These are phyloP conservation scores for Ustilaginoidea virens DNA, from an alignment of 2,329 filamentous ascomycete genomes.

Conservation along the genomic window DNA sequence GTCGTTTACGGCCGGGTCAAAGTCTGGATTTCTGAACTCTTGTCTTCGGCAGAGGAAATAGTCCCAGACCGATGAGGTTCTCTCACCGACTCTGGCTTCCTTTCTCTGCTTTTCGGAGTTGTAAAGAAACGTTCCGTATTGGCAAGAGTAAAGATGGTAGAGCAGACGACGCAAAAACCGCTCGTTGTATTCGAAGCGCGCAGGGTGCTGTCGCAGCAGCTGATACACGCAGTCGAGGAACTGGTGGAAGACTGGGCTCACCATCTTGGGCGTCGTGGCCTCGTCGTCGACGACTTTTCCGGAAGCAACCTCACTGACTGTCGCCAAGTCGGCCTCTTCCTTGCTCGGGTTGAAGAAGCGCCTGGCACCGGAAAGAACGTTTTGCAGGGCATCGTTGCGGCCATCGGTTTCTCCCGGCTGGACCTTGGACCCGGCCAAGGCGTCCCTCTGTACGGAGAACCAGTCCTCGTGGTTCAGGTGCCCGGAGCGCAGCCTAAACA, in stretches of 20 bases:
- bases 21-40: conserved; percentile 73
- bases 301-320: conserved; percentile 22
- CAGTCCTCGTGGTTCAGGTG: conserved; percentile 83
- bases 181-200: conserved; percentile 91
- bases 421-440: conserved; percentile 46
- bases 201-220: conserved; percentile 69
- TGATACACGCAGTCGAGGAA: conserved; percentile 94
- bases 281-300: conserved; percentile 35
- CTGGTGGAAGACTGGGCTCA: conserved; percentile 93
- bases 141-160: conserved; percentile 89
- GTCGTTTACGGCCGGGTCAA: conserved; percentile 62
- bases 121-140: conserved; percentile 92
- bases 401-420: conserved; percentile 47
- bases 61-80: conserved; percentile 83
- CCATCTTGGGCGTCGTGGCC: conserved; percentile 72
- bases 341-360: conserved; percentile 71
- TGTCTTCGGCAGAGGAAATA: conserved; percentile 73
- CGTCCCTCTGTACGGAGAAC: conserved; percentile 79
- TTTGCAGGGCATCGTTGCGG: conserved; percentile 64
- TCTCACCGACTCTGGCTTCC: conserved; percentile 51
- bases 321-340: conserved; percentile 45
- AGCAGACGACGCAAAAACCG: conserved; percentile 76
- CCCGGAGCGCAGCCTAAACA: conserved; percentile 88
- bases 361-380: conserved; percentile 71
- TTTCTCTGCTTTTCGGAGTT: conserved; percentile 84